Evolutionary conservation across 371 early-diverging fungal species (phyloP).

Genomic region (Cokeromyces recurvatus): DNA sequence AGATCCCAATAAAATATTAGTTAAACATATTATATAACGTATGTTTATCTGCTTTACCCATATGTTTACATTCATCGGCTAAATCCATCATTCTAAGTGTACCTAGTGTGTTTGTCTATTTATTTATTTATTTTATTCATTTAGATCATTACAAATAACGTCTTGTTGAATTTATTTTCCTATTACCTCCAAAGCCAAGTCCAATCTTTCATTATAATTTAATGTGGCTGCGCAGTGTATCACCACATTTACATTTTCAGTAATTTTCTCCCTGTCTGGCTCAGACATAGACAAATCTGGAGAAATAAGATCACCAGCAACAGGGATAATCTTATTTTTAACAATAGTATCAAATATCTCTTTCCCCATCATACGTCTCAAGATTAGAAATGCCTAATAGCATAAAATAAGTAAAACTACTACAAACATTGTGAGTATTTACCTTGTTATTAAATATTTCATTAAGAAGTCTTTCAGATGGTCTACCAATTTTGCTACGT

Average conservation of each 20-base stretch:
- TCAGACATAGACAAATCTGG: slow-evolving; percentile 52
- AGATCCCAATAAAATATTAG: neutral
- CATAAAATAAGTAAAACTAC: neutral
- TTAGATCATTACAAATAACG: neutral
- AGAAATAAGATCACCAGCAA: slow-evolving; percentile 55
- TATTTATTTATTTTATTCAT: neutral
- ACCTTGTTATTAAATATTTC: slow-evolving; percentile 45
- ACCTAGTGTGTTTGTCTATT: slow-evolving; percentile 55
- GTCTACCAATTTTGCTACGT: slow-evolving; percentile 43
- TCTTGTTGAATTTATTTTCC: no score
- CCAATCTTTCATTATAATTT: slow-evolving; percentile 56
- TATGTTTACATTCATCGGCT: slow-evolving; percentile 48
- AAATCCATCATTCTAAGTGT: slow-evolving; percentile 58
- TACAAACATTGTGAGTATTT: no score
- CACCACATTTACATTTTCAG: slow-evolving; percentile 44
- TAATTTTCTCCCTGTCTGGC: slow-evolving; percentile 41
- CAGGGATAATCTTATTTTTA: slow-evolving; percentile 52
- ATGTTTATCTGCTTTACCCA: slow-evolving; percentile 19
- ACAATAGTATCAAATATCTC: slow-evolving; percentile 36
- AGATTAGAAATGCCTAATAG: slow-evolving; percentile 34
- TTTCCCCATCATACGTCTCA: slow-evolving; percentile 32
- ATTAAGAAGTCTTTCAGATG: slow-evolving; percentile 36
- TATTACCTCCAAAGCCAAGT: slow-evolving; percentile 54
- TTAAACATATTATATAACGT: neutral
- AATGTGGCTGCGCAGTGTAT: slow-evolving; percentile 66